Evolutionary conservation across 2,329 filamentous ascomycete species (phyloP).

Genomic region (Fusarium siculi): DNA sequence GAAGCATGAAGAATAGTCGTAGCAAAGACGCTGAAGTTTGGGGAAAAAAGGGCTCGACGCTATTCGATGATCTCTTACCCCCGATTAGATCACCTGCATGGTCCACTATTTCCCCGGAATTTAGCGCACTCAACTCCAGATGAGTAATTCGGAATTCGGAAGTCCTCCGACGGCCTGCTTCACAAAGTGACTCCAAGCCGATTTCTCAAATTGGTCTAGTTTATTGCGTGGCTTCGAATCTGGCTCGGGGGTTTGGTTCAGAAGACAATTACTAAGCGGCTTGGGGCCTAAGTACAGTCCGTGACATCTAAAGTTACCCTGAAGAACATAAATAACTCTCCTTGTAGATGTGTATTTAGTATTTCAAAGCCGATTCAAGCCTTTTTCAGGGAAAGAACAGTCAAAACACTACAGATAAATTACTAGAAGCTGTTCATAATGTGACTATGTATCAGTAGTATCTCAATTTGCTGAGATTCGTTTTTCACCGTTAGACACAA

Average conservation of each 20-base stretch:
- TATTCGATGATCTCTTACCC: background rate
- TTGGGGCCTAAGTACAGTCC: background rate
- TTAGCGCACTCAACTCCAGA: background rate
- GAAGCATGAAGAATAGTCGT: background rate
- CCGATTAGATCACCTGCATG: background rate
- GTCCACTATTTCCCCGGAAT: background rate
- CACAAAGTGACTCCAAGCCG: fast-evolving
- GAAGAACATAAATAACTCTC: background rate
- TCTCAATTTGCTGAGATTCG: no score
- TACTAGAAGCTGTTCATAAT: background rate
- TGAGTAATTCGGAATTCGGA: background rate
- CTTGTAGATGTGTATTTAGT: background rate
- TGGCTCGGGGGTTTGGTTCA: background rate
- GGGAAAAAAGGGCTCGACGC: background rate
- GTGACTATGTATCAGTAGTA: no score
- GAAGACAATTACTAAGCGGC: background rate
- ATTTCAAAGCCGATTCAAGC: background rate
- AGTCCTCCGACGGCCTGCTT: background rate
- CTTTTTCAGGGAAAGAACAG: background rate
- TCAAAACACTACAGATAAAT: background rate
- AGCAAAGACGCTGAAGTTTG: background rate
- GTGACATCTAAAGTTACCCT: background rate
- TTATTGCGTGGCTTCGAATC: background rate
- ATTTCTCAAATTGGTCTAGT: background rate
- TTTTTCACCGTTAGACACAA: no score